Evolutionary conservation across 1,139 yeast genomes (phyloP).

Genomic region (Taphrina populina): DNA sequence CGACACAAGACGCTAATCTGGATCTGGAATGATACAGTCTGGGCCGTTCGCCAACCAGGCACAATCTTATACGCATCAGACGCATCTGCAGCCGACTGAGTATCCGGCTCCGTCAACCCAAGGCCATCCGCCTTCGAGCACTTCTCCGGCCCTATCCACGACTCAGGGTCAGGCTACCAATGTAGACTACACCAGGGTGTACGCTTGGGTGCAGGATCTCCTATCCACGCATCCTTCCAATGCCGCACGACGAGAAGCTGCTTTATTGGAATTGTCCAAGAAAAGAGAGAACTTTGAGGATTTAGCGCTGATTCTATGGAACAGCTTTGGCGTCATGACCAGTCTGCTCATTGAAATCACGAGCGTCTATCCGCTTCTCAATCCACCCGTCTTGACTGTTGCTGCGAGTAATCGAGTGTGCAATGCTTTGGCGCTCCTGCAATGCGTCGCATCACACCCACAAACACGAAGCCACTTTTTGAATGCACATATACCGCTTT

Average conservation of each 20-base stretch:
- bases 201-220: slow-evolving; percentile 84
- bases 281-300: slow-evolving; percentile 94
- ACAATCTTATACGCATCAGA: slow-evolving; percentile 25
- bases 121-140: slow-evolving; percentile 15
- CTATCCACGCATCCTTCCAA: slow-evolving; percentile 45
- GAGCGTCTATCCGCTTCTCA: slow-evolving; percentile 80
- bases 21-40: slow-evolving; percentile 24
- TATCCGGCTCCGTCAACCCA: slow-evolving; percentile 11
- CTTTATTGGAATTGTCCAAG: slow-evolving; percentile 84
- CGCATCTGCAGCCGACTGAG: slow-evolving; percentile 24
- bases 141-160: background rate
- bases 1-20: too few species aligned
- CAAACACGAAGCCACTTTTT: slow-evolving; percentile 82
- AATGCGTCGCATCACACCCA: slow-evolving; percentile 93
- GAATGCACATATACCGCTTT: slow-evolving; percentile 87
- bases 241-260: slow-evolving; percentile 64
- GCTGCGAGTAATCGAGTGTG: slow-evolving; percentile 91
- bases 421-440: slow-evolving; percentile 88
- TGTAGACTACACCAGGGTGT: slow-evolving; percentile 75
- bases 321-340: slow-evolving; percentile 90
- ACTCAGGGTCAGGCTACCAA: slow-evolving; percentile 6
- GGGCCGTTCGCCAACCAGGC: slow-evolving; percentile 28
- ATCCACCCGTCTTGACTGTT: slow-evolving; percentile 83
- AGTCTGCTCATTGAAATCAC: slow-evolving; percentile 84
- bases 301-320: slow-evolving; percentile 89